phyloP scores from a whole-genome alignment of 768 basidiomycete genomes.

The Lentinus tigrinus region DNA sequence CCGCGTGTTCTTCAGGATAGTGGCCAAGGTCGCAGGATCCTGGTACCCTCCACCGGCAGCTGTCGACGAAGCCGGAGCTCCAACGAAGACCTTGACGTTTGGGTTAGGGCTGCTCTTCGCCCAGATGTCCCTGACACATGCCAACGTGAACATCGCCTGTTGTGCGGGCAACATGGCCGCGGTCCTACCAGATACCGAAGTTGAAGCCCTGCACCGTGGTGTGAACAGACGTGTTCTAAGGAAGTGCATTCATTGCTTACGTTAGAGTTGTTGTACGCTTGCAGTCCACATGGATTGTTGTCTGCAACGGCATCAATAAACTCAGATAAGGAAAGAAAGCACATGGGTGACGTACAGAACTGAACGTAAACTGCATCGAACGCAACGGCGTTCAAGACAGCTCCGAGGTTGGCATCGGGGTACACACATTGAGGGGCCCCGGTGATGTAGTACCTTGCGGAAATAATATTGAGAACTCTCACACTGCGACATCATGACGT shows the following conservation, averaged over 20 bases:
- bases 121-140: slow-evolving; percentile 43
- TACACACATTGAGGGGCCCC: slow-evolving; percentile 41
- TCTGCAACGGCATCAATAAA: slow-evolving; percentile 28
- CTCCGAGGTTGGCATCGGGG: slow-evolving; percentile 37
- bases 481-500: background rate
- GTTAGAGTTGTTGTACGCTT: slow-evolving; percentile 51
- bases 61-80: slow-evolving; percentile 40
- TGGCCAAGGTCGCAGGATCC: slow-evolving; percentile 31
- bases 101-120: slow-evolving; percentile 41
- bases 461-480: background rate
- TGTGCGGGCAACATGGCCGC: background rate
- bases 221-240: background rate
- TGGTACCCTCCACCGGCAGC: slow-evolving; percentile 42
- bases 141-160: background rate
- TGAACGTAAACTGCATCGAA: slow-evolving; percentile 47
- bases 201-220: slow-evolving; percentile 44
- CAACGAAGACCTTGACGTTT: slow-evolving; percentile 46
- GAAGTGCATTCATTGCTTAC: slow-evolving; percentile 35
- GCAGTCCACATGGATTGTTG: slow-evolving; percentile 43
- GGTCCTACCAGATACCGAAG: slow-evolving; percentile 31
- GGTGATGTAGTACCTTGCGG: slow-evolving; percentile 32
- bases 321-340: background rate
- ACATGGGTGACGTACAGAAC: slow-evolving; percentile 39
- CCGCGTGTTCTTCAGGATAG: slow-evolving; percentile 33
- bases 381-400: slow-evolving; percentile 32